Base-by-base conservation (phyloP, 2,329 filamentous ascomycete species). In the Fusarium buharicum region DNA sequence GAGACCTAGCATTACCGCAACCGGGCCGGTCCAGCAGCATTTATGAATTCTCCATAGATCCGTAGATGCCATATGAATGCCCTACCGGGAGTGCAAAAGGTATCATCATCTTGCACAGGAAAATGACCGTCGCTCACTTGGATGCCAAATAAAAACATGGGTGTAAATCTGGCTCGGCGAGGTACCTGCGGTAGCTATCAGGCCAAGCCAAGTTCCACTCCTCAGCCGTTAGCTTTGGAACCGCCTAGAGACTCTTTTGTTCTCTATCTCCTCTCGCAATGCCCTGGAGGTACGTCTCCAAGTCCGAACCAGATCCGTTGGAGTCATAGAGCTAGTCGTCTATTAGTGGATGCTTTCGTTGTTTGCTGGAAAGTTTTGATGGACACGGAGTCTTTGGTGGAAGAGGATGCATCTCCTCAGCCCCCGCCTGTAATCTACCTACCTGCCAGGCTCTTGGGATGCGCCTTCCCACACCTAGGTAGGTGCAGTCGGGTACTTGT, bases 1-100 rank as follows among this genome's bases (percentile, higher is more conserved):
- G 41, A 46, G 40, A 50, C 50, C 30, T 62, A 43, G 59, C 55
- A 63, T 50, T 20, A 45, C 46, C 30, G 43, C 34, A 47, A 68
- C 67, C 67, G 67, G 67, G 52, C 67, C 67, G 67, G 67, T 70
- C 50, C 20, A 59, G 33, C 37, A 56, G 51, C 46, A 50, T 54
- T 31, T 51, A 40, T 52, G 31, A 37, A 44, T 50, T 58, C 34
- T 52, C 59, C 55, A 60, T 67, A 59, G 55, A 68, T 63, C 57
- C 62, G 59, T 62, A 52, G 57, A 68, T 55, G 52, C 38, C 48
- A 66, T 59, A 65, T 56, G 59, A 62, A 58, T 55, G 47, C 50
- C 50, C 52, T 49, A 50, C 59, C 49, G 37, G 18, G 18, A 50
- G 31, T 24, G 20, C 38, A 44, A 20, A 24, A 31, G 14, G 17